These are phyloP conservation scores for Corymbia citriodora DNA, from an alignment of 441 rosid species.

Conservation along the genomic window DNA sequence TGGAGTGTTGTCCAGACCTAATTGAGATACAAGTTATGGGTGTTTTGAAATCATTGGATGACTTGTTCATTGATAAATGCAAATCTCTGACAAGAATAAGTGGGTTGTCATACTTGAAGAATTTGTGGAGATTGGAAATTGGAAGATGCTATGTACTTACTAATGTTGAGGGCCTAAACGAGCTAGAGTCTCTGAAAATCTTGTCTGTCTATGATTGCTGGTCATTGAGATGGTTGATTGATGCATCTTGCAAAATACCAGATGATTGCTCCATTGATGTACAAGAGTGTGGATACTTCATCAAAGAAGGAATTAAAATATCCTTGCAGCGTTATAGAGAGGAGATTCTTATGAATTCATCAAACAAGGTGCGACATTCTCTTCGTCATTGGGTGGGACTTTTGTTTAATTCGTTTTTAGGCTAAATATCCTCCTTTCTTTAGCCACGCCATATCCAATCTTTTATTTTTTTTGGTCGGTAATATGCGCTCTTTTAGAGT, in stretches of 20 bases:
- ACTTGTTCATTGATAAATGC: accelerated
- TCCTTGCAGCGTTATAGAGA: too few species aligned
- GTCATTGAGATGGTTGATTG: not conserved
- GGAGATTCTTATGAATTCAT: not conserved
- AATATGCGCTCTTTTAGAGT: not conserved
- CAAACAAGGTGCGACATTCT: not conserved
- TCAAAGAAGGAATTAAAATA: too few species aligned
- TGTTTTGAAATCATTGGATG: not conserved
- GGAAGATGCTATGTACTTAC: accelerated
- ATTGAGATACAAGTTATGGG: accelerated
- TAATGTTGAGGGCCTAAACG: not conserved
- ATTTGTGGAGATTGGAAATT: accelerated
- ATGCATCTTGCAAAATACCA: not conserved
- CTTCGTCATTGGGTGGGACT: not conserved
- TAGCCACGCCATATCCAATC: not conserved
- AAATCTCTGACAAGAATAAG: not conserved
- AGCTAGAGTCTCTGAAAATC: too few species aligned
- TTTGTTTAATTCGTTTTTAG: not conserved
- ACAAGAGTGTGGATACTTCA: not conserved
- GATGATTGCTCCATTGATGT: accelerated
- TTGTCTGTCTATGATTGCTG: accelerated
- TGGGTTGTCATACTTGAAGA: not conserved
- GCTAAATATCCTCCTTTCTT: not conserved
- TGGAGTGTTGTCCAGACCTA: accelerated
- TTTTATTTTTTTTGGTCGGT: too few species aligned